Base-by-base conservation (phyloP, 2,329 filamentous ascomycete species). In the Neurospora sp. region DNA sequence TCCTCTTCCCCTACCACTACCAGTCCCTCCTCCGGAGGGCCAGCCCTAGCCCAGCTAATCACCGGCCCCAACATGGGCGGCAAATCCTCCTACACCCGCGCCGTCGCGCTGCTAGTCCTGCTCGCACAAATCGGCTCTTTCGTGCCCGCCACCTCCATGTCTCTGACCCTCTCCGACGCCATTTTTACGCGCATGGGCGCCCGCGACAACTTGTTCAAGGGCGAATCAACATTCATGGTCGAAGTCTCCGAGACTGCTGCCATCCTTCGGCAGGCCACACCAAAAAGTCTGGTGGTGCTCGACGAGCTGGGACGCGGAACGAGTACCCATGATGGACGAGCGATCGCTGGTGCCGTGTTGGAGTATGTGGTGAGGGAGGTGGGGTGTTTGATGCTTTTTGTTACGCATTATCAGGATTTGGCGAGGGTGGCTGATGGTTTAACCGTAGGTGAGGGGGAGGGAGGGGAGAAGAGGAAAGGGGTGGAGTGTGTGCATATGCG, bases 31-130 rank as follows among this genome's bases (percentile, higher is more conserved):
- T 39, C 38, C 38, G 12, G 38, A 43, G 8, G 4, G 1, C 46
- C 46, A 57, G 46, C 46, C 23, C 86, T 92, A 6, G 92, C 93
- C 2, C 87, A 97, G 74, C 89, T 98, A 69, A 90, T 99, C 76
- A 99, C 96, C 0, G 96, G 96, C 0, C 96, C 96, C 38, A 99
- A 99, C 82, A 99, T 99, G 96, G 96, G 96, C 76, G 96, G 96
- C 70, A 99, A 99, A 78, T 97, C 93, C n/a, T 96, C 91, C 70
- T 99, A 97, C 79, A 95, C 99, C 28, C 92, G 96, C 68, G 92
- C 94, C 74, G 89, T 97, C 65, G 95, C 96, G 10, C 88, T 99
- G 6, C 93, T 98, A 72, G 88, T 91, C 66, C 94, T 99, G 76
- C 94, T 99, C 83, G 93, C 93, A 8, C 96, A 99, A 78, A 91